Conservation (phyloP, 345 rosid genomes). For the Linum usitatissimum region DNA sequence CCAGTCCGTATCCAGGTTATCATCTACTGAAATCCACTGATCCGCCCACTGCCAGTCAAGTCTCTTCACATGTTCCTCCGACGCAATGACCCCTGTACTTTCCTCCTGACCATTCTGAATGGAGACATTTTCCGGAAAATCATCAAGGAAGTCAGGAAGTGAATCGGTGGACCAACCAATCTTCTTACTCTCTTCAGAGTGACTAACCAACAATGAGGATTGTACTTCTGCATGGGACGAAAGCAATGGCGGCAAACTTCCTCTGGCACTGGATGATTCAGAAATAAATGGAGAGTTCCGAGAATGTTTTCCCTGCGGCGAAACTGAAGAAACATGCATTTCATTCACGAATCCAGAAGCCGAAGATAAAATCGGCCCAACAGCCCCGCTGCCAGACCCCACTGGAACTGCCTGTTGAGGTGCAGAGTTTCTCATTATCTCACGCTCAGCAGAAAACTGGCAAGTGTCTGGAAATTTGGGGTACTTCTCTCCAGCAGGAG, state of each 20-base stretch:
- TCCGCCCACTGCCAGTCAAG: constrained; percentile 63
- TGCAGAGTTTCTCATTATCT: constrained; percentile 27
- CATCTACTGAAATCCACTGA: constrained; percentile 52
- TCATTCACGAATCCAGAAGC: constrained; percentile 20
- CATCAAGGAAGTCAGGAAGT: constrained; percentile 39
- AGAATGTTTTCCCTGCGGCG: constrained; percentile 26
- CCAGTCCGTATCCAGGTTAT: constrained; percentile 55
- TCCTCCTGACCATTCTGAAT: constrained; percentile 35
- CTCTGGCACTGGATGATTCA: constrained; percentile 31
- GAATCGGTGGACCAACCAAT: constrained; percentile 47
- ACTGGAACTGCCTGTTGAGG: constrained; percentile 30
- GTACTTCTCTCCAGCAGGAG: constrained; percentile 25
- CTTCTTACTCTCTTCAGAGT: constrained; percentile 27
- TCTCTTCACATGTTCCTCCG: constrained; percentile 36
- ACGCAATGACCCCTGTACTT: constrained; percentile 26
- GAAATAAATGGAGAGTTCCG: constrained; percentile 41
- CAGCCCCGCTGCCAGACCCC: constrained; percentile 21
- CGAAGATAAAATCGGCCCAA: constrained; percentile 27
- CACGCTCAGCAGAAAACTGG: constrained; percentile 39
- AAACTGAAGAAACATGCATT: constrained; percentile 10
- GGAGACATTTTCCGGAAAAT: constrained; percentile 33
- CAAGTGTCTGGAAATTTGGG: constrained; percentile 26
- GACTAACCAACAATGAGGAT: constrained; percentile 19
- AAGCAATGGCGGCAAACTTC: constrained; percentile 16
- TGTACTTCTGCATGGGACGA: constrained; percentile 31